phyloP scores from a whole-genome alignment of 2,329 filamentous ascomycete species.

The Gremmenia infestans region DNA sequence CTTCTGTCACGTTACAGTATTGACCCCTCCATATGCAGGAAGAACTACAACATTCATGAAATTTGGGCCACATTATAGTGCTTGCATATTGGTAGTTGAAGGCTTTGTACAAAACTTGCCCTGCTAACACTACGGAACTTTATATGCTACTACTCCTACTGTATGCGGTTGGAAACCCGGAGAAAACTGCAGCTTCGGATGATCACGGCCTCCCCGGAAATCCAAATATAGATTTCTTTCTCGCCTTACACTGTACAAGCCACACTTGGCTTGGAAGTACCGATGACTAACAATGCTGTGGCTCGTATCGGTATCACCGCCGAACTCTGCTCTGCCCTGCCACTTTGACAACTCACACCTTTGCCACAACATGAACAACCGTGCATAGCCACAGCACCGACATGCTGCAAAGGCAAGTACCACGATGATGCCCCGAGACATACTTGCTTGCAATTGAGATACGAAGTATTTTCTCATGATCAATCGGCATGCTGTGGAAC shows the following conservation, averaged over 20 bases:
- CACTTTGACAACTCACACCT: constrained; percentile 1
- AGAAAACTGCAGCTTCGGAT: neutral
- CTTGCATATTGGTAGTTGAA: neutral
- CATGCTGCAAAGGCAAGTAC: neutral
- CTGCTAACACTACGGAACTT: neutral
- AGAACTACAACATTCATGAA: neutral
- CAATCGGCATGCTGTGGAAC: neutral
- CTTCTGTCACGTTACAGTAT: neutral
- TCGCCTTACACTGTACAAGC: neutral
- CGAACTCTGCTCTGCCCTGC: constrained; percentile 1
- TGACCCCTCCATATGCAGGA: neutral
- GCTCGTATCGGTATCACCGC: neutral
- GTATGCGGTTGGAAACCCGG: neutral
- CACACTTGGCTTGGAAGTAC: neutral
- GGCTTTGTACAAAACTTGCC: neutral
- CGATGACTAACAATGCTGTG: constrained; percentile 1
- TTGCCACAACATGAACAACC: constrained; percentile 2
- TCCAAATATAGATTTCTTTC: constrained; percentile 3
- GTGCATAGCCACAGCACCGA: neutral
- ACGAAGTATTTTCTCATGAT: neutral
- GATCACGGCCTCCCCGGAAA: constrained; percentile 6
- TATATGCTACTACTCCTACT: neutral
- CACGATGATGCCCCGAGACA: constrained; percentile 6
- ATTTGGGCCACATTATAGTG: neutral
- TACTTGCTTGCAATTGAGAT: neutral